Evolutionary conservation across 1,139 yeast species (phyloP), one percentile per base, ranked within the genome.

Genomic region (Yamadazyma friedrichii): DNA sequence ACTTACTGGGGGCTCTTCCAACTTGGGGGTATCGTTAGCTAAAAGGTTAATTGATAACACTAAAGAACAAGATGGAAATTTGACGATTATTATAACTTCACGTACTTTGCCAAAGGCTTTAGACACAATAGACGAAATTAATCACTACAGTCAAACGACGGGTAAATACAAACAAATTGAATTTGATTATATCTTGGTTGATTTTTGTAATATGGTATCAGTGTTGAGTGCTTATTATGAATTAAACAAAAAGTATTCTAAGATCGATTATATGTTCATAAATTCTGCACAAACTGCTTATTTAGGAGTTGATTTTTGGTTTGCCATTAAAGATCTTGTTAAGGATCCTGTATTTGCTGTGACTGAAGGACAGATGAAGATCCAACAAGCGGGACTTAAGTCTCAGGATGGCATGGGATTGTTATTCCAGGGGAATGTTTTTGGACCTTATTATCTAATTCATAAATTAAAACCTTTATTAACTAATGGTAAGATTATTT

Each of bases 261-360:
- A 78, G 38, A 75, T 93, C 33, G 93, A 93, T 61, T 88, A 82
- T 58, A 60, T 91, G 47, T 87, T 86, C 55, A 74, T 89, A 45
- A 93, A 91, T 63, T 93, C 98, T 4, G 95, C 95, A 4, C 95
- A 87, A 56, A 91, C 95, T 29, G 87, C 83, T 6, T 86, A 88
- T 59, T 78, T 74, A 35, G 96, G 97, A 2, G 82, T 94, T 42
- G 89, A 91, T 60, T 91, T 96, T 91, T 42, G 75, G 33, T 81
- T 76, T 34, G 97, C 98, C 0, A 62, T 74, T 3, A 76, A 76
- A 48, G 91, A 88, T 52, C 73, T 88, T 6, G 56, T 80, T 27
- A 58, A 69, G 1, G 65, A 78, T 51, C 96, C 96, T 2, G 62
- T 88, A 15, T 78, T 79, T 36, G 93, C 95, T 1, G 93, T 86